A percentile compares a stretch with the other conserved stretches of the same genome.
Conservation (phyloP, 1,284 basidiomycete species). For the Sanghuangporus baumii region DNA sequence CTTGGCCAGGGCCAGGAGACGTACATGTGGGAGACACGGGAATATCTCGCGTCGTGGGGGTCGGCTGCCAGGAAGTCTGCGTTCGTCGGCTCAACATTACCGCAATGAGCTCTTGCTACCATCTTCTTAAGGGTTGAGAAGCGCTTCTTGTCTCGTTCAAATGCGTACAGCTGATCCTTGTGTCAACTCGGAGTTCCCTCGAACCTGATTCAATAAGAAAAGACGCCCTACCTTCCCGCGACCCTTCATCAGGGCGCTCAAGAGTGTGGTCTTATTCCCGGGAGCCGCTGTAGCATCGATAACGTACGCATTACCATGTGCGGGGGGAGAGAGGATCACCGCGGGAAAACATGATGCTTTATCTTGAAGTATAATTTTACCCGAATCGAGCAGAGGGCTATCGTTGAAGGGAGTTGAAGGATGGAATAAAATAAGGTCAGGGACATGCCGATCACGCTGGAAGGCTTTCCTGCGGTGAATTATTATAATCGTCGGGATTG, state of each 20-base stretch:
- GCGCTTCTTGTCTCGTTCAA: constrained; percentile 76
- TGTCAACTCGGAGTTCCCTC: neutral
- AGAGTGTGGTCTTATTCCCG: constrained; percentile 96
- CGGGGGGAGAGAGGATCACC: constrained; percentile 65
- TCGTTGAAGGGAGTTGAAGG: constrained; percentile 56
- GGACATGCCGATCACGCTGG: constrained; percentile 71
- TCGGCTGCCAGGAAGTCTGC: constrained; percentile 77
- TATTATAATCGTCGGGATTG: neutral
- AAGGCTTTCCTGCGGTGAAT: neutral
- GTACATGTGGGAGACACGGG: constrained; percentile 78
- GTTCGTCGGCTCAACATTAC: constrained; percentile 68
- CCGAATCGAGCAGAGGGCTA: constrained; percentile 60
- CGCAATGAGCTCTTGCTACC: constrained; percentile 75
- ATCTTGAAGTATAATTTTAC: constrained; percentile 90
- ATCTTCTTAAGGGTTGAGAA: constrained; percentile 81
- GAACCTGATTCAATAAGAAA: neutral
- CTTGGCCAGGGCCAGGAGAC: constrained; percentile 24
- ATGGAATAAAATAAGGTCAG: constrained; percentile 76
- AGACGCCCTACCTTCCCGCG: constrained; percentile 59
- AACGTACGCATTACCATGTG: constrained; percentile 47
- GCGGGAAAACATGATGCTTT: constrained; percentile 98
- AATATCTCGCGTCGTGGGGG: constrained; percentile 57
- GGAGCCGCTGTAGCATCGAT: constrained; percentile 97
- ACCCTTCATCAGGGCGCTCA: constrained; percentile 82
- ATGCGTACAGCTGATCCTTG: constrained; percentile 65